These are phyloP conservation scores for Diophrys appendiculata DNA, from an alignment of 73 alveolate species.

Conservation along the genomic window DNA sequence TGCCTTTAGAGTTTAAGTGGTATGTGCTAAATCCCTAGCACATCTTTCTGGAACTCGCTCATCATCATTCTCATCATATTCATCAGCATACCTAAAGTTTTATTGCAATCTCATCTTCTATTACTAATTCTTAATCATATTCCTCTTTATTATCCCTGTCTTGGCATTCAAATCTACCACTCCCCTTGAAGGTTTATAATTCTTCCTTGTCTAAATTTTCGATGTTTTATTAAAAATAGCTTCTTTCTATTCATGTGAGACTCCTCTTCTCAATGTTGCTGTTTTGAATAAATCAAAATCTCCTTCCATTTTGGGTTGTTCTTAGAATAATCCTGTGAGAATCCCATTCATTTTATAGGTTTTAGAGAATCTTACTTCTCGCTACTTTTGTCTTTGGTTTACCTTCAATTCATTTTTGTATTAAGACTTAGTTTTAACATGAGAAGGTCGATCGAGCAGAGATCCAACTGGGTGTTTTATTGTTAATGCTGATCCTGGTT, in stretches of 20 bases:
- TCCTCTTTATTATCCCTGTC: background rate
- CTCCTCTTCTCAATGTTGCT: slow-evolving; percentile 1
- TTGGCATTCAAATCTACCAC: background rate
- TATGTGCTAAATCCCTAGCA: no score
- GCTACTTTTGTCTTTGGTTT: background rate
- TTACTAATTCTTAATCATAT: no score
- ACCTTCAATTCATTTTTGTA: background rate
- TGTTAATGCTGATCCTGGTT: background rate
- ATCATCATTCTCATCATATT: no score
- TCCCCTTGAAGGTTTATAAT: background rate
- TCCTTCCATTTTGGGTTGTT: background rate
- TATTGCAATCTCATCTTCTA: background rate
- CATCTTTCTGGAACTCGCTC: no score
- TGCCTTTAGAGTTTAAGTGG: no score
- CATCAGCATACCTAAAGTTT: no score
- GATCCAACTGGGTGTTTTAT: background rate
- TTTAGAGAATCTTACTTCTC: background rate
- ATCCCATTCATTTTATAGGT: background rate
- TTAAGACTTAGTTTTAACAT: background rate
- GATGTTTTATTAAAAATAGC: background rate
- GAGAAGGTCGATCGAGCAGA: background rate
- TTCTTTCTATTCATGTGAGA: background rate
- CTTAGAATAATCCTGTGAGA: background rate
- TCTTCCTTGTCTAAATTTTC: background rate
- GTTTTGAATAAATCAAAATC: background rate